Percentiles rank a stretch among this genome's conserved stretches.
Evolutionary conservation across 2,329 filamentous ascomycete species (phyloP).

Genomic region (Tolypocladium album): DNA sequence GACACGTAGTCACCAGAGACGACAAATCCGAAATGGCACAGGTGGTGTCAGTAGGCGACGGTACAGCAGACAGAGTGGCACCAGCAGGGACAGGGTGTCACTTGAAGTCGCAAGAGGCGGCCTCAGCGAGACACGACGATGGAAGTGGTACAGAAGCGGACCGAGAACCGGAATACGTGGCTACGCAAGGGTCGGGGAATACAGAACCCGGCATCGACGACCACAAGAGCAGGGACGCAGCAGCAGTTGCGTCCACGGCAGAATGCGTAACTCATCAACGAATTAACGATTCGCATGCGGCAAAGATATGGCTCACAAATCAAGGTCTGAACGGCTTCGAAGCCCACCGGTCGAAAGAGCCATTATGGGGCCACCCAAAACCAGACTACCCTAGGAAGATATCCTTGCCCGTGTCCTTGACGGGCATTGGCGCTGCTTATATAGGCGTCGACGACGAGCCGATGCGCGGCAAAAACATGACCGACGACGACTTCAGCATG

Average conservation of each 20-base stretch:
- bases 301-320: not conserved
- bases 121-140: not conserved
- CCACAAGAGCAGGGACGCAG: not conserved
- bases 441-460: slow-evolving; percentile 8
- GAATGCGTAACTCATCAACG: not conserved
- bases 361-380: not conserved
- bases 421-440: slow-evolving; percentile 15
- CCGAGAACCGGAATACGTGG: slow-evolving; percentile 4
- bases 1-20: not conserved
- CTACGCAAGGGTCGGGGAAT: slow-evolving; percentile 1
- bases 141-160: not conserved
- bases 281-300: not conserved
- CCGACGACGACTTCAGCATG: slow-evolving; percentile 8
- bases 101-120: not conserved
- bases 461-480: slow-evolving; percentile 6
- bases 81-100: not conserved
- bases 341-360: not conserved
- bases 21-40: not conserved
- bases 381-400: not conserved
- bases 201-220: not conserved
- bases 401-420: slow-evolving; percentile 8
- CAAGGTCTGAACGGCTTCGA: not conserved
- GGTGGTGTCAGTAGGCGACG: not conserved
- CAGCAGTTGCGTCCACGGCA: not conserved
- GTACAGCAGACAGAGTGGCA: not conserved